Evolutionary conservation across 2,329 filamentous ascomycete genomes (phyloP).

Genomic region (Hypomyces rosellus): DNA sequence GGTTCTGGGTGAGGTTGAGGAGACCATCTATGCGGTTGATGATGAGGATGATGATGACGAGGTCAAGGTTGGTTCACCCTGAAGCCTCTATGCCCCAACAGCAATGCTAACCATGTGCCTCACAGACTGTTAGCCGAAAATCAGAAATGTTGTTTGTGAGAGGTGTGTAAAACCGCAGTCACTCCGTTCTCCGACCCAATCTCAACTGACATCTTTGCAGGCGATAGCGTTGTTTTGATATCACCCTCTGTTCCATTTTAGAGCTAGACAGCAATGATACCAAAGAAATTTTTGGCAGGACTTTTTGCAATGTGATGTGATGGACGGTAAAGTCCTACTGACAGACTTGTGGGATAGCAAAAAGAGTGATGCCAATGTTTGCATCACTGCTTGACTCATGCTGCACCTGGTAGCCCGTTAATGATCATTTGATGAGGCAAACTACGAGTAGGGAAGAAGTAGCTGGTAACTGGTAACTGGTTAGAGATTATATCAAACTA

Average conservation of each 20-base stretch:
- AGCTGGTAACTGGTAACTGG: too few relatives aligned
- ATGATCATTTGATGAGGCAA: too few relatives aligned
- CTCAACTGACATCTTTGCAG: slow-evolving; percentile 34
- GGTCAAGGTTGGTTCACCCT: slow-evolving; percentile 54
- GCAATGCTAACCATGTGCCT: too few relatives aligned
- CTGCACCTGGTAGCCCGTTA: too few relatives aligned
- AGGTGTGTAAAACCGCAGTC: slow-evolving; percentile 51
- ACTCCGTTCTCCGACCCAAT: not conserved
- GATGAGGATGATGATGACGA: slow-evolving; percentile 73
- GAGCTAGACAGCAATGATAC: slow-evolving; percentile 6
- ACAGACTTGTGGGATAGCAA: too few relatives aligned
- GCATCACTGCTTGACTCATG: too few relatives aligned
- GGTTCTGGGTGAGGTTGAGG: slow-evolving; percentile 91
- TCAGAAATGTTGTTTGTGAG: slow-evolving; percentile 98
- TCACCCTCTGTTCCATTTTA: slow-evolving; percentile 52
- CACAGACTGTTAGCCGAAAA: slow-evolving; percentile 86
- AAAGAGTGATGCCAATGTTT: too few relatives aligned
- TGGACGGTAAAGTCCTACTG: too few relatives aligned
- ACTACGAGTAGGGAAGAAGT: too few relatives aligned
- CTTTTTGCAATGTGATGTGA: not conserved
- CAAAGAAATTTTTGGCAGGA: slow-evolving; percentile 1
- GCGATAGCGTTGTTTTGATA: slow-evolving; percentile 67
- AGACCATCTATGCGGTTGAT: slow-evolving; percentile 91
- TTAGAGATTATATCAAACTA: too few relatives aligned
- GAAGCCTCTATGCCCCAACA: too few relatives aligned